A percentile compares a stretch with the other conserved stretches of the same genome.
These are phyloP conservation scores for Aureobasidium sp. DNA, from an alignment of 2,329 filamentous ascomycete genomes.

Conservation along the genomic window DNA sequence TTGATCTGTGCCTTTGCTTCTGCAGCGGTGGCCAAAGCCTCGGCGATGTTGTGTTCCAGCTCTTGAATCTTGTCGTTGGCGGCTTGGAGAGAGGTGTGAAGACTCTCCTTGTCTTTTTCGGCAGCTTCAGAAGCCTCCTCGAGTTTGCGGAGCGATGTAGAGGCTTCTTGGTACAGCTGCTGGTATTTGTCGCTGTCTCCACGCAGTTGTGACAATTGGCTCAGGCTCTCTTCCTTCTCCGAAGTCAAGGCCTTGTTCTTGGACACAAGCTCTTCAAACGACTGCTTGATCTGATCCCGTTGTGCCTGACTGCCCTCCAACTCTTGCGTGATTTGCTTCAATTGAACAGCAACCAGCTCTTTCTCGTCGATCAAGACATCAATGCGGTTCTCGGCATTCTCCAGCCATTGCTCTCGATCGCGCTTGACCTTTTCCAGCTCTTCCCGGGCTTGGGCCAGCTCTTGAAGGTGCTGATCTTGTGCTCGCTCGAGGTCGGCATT, in stretches of 20 bases:
- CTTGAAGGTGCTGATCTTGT: constrained; percentile 12
- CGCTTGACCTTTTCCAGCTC: constrained; percentile 19
- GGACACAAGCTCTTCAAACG: neutral
- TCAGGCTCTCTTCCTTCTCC: neutral
- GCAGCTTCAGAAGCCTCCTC: neutral
- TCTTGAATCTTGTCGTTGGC: constrained; percentile 3
- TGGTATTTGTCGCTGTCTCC: neutral
- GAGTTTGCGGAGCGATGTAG: neutral
- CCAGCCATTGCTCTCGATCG: constrained; percentile 26
- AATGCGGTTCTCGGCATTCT: constrained; percentile 26
- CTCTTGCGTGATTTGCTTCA: constrained; percentile 15
- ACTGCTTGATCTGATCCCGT: constrained; percentile 15
- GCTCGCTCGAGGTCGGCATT: constrained; percentile 6
- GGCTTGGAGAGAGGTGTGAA: neutral
- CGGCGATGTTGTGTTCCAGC: constrained; percentile 1
- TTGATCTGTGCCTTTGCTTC: constrained; percentile 9
- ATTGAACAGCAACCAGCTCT: constrained; percentile 18
- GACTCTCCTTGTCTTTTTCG: neutral
- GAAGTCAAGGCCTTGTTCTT: constrained; percentile 1
- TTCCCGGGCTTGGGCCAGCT: constrained; percentile 11
- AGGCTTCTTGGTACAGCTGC: constrained; percentile 3
- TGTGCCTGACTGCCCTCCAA: constrained; percentile 17
- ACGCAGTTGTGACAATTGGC: neutral
- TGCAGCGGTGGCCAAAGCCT: neutral
- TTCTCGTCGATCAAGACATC: constrained; percentile 26